These are phyloP conservation scores for Cordyceps militaris DNA, from an alignment of 2,329 filamentous ascomycete genomes.

Conservation along the genomic window DNA sequence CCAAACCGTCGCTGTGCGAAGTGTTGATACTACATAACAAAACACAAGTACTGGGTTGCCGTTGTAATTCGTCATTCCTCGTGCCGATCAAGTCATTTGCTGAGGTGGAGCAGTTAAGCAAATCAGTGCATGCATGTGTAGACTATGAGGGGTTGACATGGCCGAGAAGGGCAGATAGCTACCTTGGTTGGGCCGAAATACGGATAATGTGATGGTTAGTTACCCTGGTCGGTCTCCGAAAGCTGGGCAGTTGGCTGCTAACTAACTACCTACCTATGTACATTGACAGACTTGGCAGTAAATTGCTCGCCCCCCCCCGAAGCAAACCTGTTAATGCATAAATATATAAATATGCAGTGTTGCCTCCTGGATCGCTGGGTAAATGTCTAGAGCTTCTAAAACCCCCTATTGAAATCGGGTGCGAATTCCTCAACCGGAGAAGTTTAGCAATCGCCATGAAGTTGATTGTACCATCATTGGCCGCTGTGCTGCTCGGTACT, in stretches of 20 bases:
- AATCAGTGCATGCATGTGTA: too few relatives aligned
- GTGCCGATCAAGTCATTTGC: background rate
- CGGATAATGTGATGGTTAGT: too few relatives aligned
- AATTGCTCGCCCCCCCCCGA: background rate
- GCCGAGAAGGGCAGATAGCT: too few relatives aligned
- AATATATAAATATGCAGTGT: background rate
- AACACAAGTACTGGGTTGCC: background rate
- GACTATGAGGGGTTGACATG: too few relatives aligned
- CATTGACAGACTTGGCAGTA: background rate
- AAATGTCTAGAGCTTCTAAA: slow-evolving; percentile 1
- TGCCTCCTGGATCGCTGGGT: background rate
- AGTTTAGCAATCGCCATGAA: background rate
- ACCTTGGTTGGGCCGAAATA: too few relatives aligned
- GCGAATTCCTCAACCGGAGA: background rate
- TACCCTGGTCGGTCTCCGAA: too few relatives aligned
- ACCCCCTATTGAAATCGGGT: background rate
- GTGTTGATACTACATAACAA: background rate
- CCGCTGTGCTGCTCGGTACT: background rate
- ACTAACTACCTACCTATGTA: too few relatives aligned
- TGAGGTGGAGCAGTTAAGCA: background rate
- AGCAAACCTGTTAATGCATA: too few relatives aligned
- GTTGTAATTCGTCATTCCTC: background rate
- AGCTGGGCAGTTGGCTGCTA: too few relatives aligned
- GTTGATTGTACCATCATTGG: background rate
- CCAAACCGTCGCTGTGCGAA: background rate